Evolutionary conservation across 2,329 filamentous ascomycete genomes (phyloP), one percentile per base, ranked within the genome.

Genomic region (Verticillium tricorpus): DNA sequence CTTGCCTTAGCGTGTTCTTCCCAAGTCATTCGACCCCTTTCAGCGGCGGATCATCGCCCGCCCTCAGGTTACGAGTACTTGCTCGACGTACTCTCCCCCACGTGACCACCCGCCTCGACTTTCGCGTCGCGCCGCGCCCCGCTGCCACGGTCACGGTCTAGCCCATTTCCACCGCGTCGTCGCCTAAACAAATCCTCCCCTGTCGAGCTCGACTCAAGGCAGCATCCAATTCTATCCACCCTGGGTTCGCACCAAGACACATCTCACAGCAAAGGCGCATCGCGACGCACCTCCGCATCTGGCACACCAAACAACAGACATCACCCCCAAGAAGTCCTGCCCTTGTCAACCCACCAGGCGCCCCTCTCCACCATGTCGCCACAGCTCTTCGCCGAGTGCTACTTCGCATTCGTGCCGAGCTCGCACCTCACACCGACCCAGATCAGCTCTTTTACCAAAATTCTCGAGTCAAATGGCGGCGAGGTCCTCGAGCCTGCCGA

Each of bases 401-500:
- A 70, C 9, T 71, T 82, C 64, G 78, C 78, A 39, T 82, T 82
- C 66, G 78, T 82, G 40, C 74, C 78, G 1, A 80, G 78, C 68
- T 72, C 69, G 40, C 65, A 69, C 17, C 70, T 82, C 19, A 69
- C 77, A 11, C 72, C 76, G 1, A 79, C 74, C 58, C 65, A 75
- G 4, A 78, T 81, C 57, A 69, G 72, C 60, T 77, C 80, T 79
- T 68, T 83, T 12, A 76, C 79, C 6, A 67, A 68, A 2, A 74
- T 78, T 1, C 72, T 84, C 35, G 65, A 73, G 62, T 77, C 81
- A 14, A 79, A 84, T 76, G 84, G 83, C 66, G 84, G 80, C 61
- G 69, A 76, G 37, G 74, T 85, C 2, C 71, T 82, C 64, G 75
- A 81, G 56, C 78, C 78, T 14, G 75, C 77, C 63, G 75, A 78